These are phyloP conservation scores for Casaregolazyma lundiana DNA, from an alignment of 1,139 yeast species.

Conservation along the genomic window DNA sequence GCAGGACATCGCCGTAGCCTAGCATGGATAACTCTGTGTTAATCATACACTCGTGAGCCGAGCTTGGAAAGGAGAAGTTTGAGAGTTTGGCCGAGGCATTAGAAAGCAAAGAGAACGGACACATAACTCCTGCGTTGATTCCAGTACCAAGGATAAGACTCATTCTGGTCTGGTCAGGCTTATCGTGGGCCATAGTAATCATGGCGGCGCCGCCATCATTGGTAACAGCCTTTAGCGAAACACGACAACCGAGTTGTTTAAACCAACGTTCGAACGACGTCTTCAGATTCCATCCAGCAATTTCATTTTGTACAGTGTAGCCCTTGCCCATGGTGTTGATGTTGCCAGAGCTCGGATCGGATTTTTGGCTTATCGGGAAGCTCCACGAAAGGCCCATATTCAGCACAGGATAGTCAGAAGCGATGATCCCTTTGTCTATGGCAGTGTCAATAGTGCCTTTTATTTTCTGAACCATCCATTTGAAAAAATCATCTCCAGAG, in stretches of 20 bases:
- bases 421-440: conserved; percentile 40
- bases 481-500: conserved; percentile 58
- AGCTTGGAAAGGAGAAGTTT: conserved; percentile 8
- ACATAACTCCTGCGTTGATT: conserved; percentile 52
- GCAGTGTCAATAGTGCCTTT: conserved; percentile 51
- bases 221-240: conserved; percentile 72
- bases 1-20: conserved; percentile 42
- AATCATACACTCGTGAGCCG: conserved; percentile 23
- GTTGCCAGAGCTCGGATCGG: conserved; percentile 56
- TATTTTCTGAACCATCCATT: conserved; percentile 52
- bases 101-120: conserved; percentile 19
- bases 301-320: conserved; percentile 62
- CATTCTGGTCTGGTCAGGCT: conserved; percentile 54
- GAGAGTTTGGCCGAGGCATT: conserved; percentile 9
- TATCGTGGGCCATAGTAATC: conserved; percentile 67
- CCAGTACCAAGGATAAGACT: conserved; percentile 93
- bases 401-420: conserved; percentile 25
- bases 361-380: conserved; percentile 38
- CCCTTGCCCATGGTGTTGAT: conserved; percentile 92
- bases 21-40: conserved; percentile 36
- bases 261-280: conserved; percentile 53
- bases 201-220: conserved; percentile 89
- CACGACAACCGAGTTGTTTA: conserved; percentile 49
- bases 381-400: conserved; percentile 33
- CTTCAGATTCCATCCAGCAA: conserved; percentile 73